Evolutionary conservation across 2,329 filamentous ascomycete species (phyloP).

Genomic region (Sphaerostilbella broomeana): DNA sequence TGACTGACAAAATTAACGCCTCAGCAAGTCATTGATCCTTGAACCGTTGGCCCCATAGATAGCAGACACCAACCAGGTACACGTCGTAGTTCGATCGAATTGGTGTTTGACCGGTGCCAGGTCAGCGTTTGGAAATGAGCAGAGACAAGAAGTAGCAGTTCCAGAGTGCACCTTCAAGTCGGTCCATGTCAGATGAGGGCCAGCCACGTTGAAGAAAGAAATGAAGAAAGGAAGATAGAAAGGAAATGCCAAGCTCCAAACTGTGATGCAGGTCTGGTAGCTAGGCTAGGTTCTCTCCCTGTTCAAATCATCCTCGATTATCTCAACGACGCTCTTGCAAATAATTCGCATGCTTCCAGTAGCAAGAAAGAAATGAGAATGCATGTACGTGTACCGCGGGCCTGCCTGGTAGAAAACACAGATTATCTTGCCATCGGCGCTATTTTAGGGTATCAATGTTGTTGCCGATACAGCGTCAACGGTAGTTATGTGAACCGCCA

Average conservation of each 20-base stretch:
- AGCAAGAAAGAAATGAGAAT: neutral
- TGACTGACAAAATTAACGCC: too few species aligned
- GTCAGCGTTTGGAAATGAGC: too few species aligned
- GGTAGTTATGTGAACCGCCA: slow-evolving; percentile 19
- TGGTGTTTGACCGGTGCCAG: too few species aligned
- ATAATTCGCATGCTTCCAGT: neutral
- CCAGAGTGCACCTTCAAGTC: too few species aligned
- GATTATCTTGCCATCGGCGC: slow-evolving; percentile 20
- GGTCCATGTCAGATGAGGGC: too few species aligned
- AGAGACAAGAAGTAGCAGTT: too few species aligned
- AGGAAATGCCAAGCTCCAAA: neutral
- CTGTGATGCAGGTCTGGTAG: slow-evolving; percentile 6
- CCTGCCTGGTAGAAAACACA: slow-evolving; percentile 15
- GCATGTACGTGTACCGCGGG: slow-evolving; percentile 9
- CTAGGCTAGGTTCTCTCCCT: slow-evolving; percentile 4
- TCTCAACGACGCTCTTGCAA: slow-evolving; percentile 6
- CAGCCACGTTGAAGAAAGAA: neutral
- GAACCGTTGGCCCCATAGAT: too few species aligned
- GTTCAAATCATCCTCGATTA: slow-evolving; percentile 3
- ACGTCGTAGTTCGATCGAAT: too few species aligned
- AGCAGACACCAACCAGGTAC: too few species aligned
- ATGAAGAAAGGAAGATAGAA: neutral
- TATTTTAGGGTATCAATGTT: slow-evolving; percentile 32
- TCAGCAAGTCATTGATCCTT: too few species aligned
- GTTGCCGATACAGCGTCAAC: slow-evolving; percentile 18